Conservation (phyloP, 768 basidiomycete species). For the Tephrocybe sp. region DNA sequence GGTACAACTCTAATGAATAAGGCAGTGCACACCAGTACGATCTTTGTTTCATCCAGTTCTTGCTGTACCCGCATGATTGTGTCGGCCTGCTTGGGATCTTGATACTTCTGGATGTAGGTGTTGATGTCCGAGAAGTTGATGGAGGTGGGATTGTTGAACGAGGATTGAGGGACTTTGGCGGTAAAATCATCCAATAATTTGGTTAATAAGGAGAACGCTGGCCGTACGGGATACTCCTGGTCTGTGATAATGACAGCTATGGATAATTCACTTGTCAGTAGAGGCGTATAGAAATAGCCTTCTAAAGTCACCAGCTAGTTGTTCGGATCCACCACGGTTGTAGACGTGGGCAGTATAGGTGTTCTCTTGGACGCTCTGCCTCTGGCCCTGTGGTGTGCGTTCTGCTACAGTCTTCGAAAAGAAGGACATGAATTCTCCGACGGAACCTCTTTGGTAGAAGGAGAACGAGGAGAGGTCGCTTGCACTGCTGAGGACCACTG, state of each 20-base stretch:
- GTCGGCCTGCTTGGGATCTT: constrained; percentile 96
- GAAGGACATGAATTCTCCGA: constrained; percentile 92
- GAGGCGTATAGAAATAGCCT: constrained; percentile 2
- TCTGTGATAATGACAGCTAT: constrained; percentile 91
- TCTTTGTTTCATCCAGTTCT: constrained; percentile 99
- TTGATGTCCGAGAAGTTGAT: constrained; percentile 78
- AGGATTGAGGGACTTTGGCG: constrained; percentile 69
- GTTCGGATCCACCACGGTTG: constrained; percentile 83
- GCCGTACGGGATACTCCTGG: constrained; percentile 93
- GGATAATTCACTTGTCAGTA: constrained; percentile 6
- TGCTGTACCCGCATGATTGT: constrained; percentile 98
- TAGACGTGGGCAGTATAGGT: constrained; percentile 92
- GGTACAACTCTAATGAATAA: not conserved
- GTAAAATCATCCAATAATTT: constrained; percentile 94
- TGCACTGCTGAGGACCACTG: constrained; percentile 62
- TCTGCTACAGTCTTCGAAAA: constrained; percentile 91
- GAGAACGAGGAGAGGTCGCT: constrained; percentile 88
- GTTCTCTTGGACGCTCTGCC: constrained; percentile 94
- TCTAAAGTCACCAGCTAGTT: constrained; percentile 66
- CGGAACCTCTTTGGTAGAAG: constrained; percentile 88
- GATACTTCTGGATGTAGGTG: constrained; percentile 85
- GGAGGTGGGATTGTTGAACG: constrained; percentile 60
- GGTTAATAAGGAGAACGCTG: constrained; percentile 91
- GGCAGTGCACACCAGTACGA: constrained; percentile 71
- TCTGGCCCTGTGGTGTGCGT: constrained; percentile 80